A percentile compares a stretch with the other conserved stretches of the same genome.
phyloP scores from a whole-genome alignment of 257 asterid genomes.

The Linaria vulgaris region DNA sequence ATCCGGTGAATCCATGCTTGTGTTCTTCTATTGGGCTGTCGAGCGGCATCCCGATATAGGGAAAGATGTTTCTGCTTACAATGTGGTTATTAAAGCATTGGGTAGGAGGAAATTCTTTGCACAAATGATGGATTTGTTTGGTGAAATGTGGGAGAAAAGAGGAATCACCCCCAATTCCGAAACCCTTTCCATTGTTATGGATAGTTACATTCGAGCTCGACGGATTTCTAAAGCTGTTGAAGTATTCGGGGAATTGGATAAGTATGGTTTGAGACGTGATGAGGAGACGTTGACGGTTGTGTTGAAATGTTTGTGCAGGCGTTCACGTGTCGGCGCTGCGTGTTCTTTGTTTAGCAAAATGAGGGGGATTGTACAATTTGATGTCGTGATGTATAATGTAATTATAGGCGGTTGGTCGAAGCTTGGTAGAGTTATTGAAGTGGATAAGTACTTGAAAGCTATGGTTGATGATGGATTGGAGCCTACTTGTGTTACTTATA shows the following conservation, averaged over 20 bases:
- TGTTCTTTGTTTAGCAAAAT: slow-evolving; percentile 53
- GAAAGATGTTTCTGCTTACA: slow-evolving; percentile 30
- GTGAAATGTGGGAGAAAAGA: slow-evolving; percentile 44
- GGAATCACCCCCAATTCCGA: slow-evolving; percentile 48
- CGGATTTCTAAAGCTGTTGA: slow-evolving; percentile 57
- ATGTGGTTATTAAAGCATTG: slow-evolving; percentile 58
- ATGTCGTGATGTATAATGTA: slow-evolving; percentile 46
- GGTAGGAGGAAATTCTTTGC: slow-evolving; percentile 75
- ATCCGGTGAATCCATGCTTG: slow-evolving; percentile 58
- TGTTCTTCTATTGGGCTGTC: slow-evolving; percentile 70
- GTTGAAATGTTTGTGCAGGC: slow-evolving; percentile 52
- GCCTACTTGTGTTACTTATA: slow-evolving; percentile 59
- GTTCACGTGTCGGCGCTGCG: slow-evolving; percentile 61
- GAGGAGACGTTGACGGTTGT: slow-evolving; percentile 49
- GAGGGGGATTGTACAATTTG: slow-evolving; percentile 50
- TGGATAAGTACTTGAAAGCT: slow-evolving; percentile 52
- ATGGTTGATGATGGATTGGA: slow-evolving; percentile 76
- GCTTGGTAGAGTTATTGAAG: slow-evolving; percentile 61
- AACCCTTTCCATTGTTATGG: slow-evolving; percentile 60
- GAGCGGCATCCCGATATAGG: slow-evolving; percentile 45
- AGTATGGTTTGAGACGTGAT: slow-evolving; percentile 48
- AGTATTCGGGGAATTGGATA: slow-evolving; percentile 51
- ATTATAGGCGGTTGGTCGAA: slow-evolving; percentile 84
- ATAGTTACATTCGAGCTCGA: slow-evolving; percentile 61
- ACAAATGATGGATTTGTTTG: slow-evolving; percentile 56